Evolutionary conservation across 148 eudicot species (phyloP), one percentile per base, ranked within the genome.

Genomic region (Selenicereus undatus): DNA sequence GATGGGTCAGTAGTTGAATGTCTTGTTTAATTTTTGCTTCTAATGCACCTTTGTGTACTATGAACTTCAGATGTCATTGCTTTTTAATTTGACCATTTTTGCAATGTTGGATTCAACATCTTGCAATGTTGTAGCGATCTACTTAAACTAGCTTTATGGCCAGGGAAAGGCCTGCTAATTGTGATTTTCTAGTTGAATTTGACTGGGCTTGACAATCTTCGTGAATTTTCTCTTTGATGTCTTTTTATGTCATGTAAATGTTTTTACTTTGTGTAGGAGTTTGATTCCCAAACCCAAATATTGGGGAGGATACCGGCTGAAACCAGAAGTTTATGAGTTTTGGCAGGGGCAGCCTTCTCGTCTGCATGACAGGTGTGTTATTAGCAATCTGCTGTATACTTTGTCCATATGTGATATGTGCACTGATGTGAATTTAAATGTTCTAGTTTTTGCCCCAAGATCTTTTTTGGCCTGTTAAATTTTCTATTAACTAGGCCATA

Each of bases 321-420:
- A 86, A 86, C 99, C 99, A 8, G 85, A 90, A 78, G 66, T 73
- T 81, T 94, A 88, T 76, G 99, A 97, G 86, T 97, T 94, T 86
- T 97, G 99, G 99, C 99, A 97, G 86, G 99, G 99, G 78, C 99
- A 96, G 75, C 89, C 91, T 80, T 96, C 99, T 81, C 97, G 99
- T 81, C 85, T 96, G 86, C 99, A 96, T 87, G 99, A 96, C 83
- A 94, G 99, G 99, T 96, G 81, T 58, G 73, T 36, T 70, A 13
- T 48, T 79, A 39, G 73, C 26, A 26, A 6, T 65, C 62, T 56
- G 58, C 71, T 54, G 21, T 68, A 71, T 64, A 26, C 58, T 68
- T 71, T 74, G 32, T 32, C 32, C 32, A 1, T 71, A 58, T 62
- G 48, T 32, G 32, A 32, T 4, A 56, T 21, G 39, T 62, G 18